Percentiles rank a stretch among this genome's conserved stretches.
phyloP scores from a whole-genome alignment of 495 filamentous ascomycete genomes.

The Penicillium canariense region DNA sequence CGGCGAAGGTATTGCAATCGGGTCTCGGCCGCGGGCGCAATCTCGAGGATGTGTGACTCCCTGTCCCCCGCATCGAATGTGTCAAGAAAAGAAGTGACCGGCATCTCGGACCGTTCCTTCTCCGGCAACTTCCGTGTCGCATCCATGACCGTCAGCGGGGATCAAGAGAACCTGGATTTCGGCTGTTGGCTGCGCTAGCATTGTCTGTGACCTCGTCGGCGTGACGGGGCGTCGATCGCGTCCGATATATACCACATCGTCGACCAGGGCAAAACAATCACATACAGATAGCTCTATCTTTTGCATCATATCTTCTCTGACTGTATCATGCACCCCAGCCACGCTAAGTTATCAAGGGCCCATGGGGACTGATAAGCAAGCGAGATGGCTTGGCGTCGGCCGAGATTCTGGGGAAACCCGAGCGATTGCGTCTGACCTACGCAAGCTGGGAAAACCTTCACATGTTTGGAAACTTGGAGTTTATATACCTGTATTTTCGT shows the following conservation, averaged over 20 bases:
- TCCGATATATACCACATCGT: slow-evolving; percentile 10
- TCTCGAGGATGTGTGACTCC: slow-evolving; percentile 9
- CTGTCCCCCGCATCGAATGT: slow-evolving; percentile 9
- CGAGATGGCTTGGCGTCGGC: slow-evolving; percentile 20
- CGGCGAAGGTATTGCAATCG: slow-evolving; percentile 34
- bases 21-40: slow-evolving; percentile 18
- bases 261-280: not conserved
- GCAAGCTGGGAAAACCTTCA: not conserved
- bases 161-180: not conserved
- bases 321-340: slow-evolving; percentile 1
- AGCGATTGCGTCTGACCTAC: not conserved
- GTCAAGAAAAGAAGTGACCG: slow-evolving; percentile 9
- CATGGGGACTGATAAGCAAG: slow-evolving; percentile 11
- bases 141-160: slow-evolving; percentile 8
- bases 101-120: slow-evolving; percentile 3
- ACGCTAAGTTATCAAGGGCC: slow-evolving; percentile 1
- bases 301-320: slow-evolving; percentile 9
- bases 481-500: too few relatives aligned
- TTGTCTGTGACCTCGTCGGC: not conserved
- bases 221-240: not conserved
- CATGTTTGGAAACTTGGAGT: not conserved
- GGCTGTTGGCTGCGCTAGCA: not conserved
- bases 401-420: slow-evolving; percentile 7
- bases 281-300: slow-evolving; percentile 7
- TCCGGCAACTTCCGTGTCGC: slow-evolving; percentile 8